These are phyloP conservation scores for Mallotus japonicus DNA, from an alignment of 441 rosid genomes.

Conservation along the genomic window DNA sequence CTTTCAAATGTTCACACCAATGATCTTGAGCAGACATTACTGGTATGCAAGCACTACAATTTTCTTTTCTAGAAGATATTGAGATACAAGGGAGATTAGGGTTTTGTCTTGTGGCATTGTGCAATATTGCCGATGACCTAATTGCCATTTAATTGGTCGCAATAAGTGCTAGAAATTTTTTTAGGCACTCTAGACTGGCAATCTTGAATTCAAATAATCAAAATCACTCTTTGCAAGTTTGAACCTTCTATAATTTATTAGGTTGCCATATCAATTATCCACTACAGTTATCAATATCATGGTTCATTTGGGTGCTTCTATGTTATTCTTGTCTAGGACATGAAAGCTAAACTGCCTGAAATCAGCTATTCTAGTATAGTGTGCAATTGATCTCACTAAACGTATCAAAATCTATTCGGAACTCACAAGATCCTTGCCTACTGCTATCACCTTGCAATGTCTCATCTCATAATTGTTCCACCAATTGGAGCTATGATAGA, in stretches of 20 bases:
- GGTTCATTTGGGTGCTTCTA: background rate
- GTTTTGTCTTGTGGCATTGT: background rate
- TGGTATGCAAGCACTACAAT: constrained; percentile 45
- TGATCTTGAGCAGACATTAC: constrained; percentile 84
- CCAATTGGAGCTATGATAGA: background rate
- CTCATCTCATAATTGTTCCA: background rate
- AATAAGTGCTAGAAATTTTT: background rate
- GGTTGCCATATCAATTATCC: background rate
- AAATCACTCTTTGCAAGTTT: background rate
- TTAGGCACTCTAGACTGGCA: background rate
- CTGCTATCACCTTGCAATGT: background rate
- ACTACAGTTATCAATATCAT: background rate
- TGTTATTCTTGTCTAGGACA: background rate
- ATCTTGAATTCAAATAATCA: background rate
- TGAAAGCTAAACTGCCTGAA: constrained; percentile 4
- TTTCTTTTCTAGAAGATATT: background rate
- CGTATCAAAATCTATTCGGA: background rate
- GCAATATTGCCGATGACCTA: too few species aligned
- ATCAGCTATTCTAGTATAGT: background rate
- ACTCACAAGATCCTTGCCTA: background rate
- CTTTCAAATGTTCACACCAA: constrained; percentile 69
- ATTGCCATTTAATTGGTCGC: background rate
- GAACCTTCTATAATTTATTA: background rate
- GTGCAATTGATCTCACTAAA: background rate
- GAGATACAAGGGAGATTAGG: too few species aligned